Percentiles rank a stretch among this genome's conserved stretches.
These are phyloP conservation scores for Wickerhamomyces sp. DNA, from an alignment of 1,139 yeast genomes.

Conservation along the genomic window DNA sequence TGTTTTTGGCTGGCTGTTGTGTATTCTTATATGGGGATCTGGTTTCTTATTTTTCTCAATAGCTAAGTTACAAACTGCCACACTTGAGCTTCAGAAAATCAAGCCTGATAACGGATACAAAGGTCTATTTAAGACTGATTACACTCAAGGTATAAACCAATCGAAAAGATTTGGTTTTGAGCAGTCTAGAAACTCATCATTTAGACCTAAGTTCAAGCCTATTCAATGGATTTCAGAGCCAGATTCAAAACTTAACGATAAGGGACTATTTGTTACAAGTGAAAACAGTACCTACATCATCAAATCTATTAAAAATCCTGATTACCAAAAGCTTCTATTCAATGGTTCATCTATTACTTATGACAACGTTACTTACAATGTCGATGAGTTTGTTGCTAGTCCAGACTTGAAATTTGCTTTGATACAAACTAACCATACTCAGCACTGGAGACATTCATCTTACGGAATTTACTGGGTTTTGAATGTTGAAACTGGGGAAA, in stretches of 20 bases:
- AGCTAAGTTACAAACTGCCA: not conserved
- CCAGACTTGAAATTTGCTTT: slow-evolving; percentile 58
- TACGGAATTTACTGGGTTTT: slow-evolving; percentile 66
- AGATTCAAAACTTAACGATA: slow-evolving; percentile 28
- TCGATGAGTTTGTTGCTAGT: slow-evolving; percentile 55
- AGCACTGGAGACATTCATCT: slow-evolving; percentile 83
- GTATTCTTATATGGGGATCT: not conserved
- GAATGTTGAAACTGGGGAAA: slow-evolving; percentile 34
- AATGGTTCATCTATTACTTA: slow-evolving; percentile 43
- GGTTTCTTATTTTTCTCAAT: not conserved
- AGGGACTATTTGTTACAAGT: slow-evolving; percentile 31
- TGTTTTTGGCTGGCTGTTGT: not conserved
- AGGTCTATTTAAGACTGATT: not conserved
- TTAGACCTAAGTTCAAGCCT: slow-evolving; percentile 43
- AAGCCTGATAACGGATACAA: not conserved
- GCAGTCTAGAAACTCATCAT: slow-evolving; percentile 44
- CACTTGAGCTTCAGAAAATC: not conserved
- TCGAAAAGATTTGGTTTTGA: slow-evolving; percentile 30
- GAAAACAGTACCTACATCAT: slow-evolving; percentile 27
- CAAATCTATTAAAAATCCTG: slow-evolving; percentile 38
- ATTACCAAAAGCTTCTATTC: slow-evolving; percentile 42
- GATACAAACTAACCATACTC: slow-evolving; percentile 49
- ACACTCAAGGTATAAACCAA: slow-evolving; percentile 1
- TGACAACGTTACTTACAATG: slow-evolving; percentile 37
- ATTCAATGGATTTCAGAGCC: slow-evolving; percentile 67